Evolutionary conservation across 2,329 filamentous ascomycete genomes (phyloP), one percentile per base, ranked within the genome.

Genomic region (Aspergillus sergii): DNA sequence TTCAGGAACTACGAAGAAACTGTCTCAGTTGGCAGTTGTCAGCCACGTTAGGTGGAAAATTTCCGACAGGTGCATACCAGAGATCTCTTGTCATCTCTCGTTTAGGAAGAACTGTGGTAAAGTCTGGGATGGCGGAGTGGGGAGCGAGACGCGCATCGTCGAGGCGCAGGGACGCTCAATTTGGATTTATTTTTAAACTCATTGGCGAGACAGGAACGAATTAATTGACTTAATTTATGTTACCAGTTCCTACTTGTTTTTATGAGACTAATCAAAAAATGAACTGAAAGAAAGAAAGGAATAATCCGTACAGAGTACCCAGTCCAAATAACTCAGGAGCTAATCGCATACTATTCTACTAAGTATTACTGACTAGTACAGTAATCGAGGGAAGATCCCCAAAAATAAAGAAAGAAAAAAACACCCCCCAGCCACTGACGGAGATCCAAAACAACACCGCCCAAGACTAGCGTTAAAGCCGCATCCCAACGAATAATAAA

Each of bases 371-470:
- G 14, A 36, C 34, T 12, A 34, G 32, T 43, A 43, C 41, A n/a
- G 41, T 43, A 43, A 19, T 43, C 41, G 19, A 34, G n/a, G 43
- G 43, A 46, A 6, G 43, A 46, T 46, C 21, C 21, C 43, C 43
- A 46, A 23, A 14, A 43, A 11, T 34, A 48, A n/a, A 28, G 21
- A 36, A 36, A 48, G 11, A 19, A 50, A 50, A 36, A 11, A 23
- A 10, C 6, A 8, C 57, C 14, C 34, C 34, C 57, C 57, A 59
- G 57, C 57, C 57, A 59, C 57, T 39, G 56, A 45, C 56, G 57
- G 45, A 59, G 45, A 59, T 59, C 43, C 57, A 59, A 41, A 50
- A 59, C 58, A 59, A 51, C 58, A 59, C 58, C 58, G 58, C 58
- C 58, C 58, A 41, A 59, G 34, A 51, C 50, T 53, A 53, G 46